Conservation (phyloP, 1,139 yeast species). For the Candida tetrigidarum region DNA sequence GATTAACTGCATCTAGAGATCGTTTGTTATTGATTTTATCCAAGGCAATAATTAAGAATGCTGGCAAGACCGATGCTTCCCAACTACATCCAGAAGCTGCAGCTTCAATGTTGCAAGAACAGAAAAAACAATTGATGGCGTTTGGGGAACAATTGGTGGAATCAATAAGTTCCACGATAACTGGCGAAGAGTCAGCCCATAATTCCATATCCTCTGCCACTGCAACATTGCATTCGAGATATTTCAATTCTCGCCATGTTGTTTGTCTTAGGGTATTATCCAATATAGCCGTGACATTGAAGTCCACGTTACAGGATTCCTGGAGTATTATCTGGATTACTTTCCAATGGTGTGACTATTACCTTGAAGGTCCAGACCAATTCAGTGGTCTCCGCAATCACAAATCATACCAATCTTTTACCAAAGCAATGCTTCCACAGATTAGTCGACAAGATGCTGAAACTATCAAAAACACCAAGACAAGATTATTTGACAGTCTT, state of each 20-base stretch:
- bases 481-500: constrained; percentile 67
- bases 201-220: background rate
- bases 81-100: constrained; percentile 11
- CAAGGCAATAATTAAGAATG: constrained; percentile 50
- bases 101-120: constrained; percentile 21
- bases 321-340: constrained; percentile 76
- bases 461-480: constrained; percentile 57
- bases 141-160: constrained; percentile 69
- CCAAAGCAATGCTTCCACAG: constrained; percentile 28
- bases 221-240: constrained; percentile 32
- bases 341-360: constrained; percentile 75
- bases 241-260: constrained; percentile 64
- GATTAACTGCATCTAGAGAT: constrained; percentile 58
- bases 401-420: constrained; percentile 22
- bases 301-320: constrained; percentile 64
- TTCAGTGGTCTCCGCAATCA: constrained; percentile 27
- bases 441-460: constrained; percentile 49
- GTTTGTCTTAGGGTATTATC: constrained; percentile 79
- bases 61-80: constrained; percentile 23
- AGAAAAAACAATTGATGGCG: constrained; percentile 44
- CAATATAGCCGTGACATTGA: constrained; percentile 78
- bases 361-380: constrained; percentile 63
- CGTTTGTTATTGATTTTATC: constrained; percentile 63
- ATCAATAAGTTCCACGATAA: constrained; percentile 26
- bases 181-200: constrained; percentile 37